Evolutionary conservation across 768 basidiomycete species (phyloP).

Genomic region (Gelatoporia subvermispora): DNA sequence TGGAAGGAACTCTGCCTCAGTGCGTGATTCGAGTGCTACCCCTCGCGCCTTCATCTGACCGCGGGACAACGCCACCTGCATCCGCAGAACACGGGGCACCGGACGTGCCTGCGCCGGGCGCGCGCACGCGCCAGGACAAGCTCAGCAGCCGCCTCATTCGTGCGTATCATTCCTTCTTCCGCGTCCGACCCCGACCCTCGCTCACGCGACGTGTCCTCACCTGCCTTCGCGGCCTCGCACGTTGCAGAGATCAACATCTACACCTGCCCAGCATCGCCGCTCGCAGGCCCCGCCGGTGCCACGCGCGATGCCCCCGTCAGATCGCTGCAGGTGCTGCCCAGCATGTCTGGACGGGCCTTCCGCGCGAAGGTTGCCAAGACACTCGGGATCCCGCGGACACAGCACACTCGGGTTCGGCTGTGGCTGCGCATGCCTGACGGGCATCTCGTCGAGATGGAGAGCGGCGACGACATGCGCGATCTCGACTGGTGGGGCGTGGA

Average conservation of each 20-base stretch:
- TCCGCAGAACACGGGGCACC: conserved; percentile 55
- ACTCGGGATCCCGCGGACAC: conserved; percentile 26
- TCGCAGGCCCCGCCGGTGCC: not conserved
- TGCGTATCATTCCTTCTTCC: conserved; percentile 24
- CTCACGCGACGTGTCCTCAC: not conserved
- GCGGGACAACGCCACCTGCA: not conserved
- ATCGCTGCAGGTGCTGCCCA: conserved; percentile 54
- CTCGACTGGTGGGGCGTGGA: conserved; percentile 74
- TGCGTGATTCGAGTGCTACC: conserved; percentile 28
- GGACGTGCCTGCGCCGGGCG: conserved; percentile 25
- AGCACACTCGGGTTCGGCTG: conserved; percentile 35
- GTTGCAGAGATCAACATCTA: conserved; percentile 14
- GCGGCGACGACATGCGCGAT: conserved; percentile 45
- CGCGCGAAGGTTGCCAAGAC: conserved; percentile 60
- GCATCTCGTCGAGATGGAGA: conserved; percentile 39
- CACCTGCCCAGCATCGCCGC: conserved; percentile 1
- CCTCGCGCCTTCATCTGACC: not conserved
- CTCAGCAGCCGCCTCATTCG: conserved; percentile 60
- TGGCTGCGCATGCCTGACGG: conserved; percentile 56
- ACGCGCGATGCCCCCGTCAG: conserved; percentile 3
- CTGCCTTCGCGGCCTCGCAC: not conserved
- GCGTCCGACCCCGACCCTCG: not conserved
- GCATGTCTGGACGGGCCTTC: conserved; percentile 62
- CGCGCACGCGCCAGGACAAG: conserved; percentile 42
- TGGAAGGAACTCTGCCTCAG: conserved; percentile 62